phyloP scores from a whole-genome alignment of 495 filamentous ascomycete species.

The Elasticomyces elasticus region DNA sequence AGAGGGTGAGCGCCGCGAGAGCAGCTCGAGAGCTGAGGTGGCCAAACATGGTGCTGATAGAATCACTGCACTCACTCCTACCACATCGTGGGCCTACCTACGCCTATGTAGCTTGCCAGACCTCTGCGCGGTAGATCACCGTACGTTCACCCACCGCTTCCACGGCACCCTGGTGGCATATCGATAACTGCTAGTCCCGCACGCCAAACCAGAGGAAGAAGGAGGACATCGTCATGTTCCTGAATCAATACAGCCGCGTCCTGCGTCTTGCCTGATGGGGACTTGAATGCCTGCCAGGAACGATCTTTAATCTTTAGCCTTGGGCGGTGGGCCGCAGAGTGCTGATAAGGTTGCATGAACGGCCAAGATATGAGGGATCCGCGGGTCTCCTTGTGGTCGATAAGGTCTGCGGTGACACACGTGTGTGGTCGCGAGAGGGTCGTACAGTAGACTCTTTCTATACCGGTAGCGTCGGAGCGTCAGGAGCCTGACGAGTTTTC shows the following conservation, averaged over 20 bases:
- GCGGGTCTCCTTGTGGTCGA: neutral
- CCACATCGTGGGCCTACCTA: neutral
- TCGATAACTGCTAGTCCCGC: neutral
- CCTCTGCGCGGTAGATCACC: neutral
- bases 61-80: neutral
- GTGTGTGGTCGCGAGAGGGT: too few relatives aligned
- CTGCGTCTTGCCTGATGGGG: neutral
- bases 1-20: neutral
- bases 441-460: too few relatives aligned
- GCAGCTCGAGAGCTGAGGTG: neutral
- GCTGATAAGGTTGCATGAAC: slow-evolving; percentile 11
- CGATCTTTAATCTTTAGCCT: neutral
- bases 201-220: neutral
- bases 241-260: neutral
- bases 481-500: too few relatives aligned
- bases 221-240: neutral
- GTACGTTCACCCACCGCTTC: neutral
- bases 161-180: neutral
- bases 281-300: neutral
- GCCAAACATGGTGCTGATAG: neutral
- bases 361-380: neutral
- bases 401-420: neutral
- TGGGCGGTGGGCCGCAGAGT: neutral
- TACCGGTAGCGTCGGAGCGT: too few relatives aligned
- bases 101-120: neutral